phyloP scores from a whole-genome alignment of 1,284 basidiomycete species.

The Rhodotorula glutinis region DNA sequence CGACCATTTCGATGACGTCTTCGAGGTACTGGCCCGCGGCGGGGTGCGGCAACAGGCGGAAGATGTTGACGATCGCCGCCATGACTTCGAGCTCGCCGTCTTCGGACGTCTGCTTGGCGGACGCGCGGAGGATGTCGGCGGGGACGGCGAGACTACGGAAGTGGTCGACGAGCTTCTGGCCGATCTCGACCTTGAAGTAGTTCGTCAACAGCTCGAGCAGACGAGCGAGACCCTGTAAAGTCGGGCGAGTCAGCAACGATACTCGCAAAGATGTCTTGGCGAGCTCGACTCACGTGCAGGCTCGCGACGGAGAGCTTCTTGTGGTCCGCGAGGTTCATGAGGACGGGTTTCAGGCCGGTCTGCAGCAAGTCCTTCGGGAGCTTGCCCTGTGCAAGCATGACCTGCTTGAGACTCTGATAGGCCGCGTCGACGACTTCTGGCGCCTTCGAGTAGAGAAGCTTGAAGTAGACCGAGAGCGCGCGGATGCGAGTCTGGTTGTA shows the following conservation, averaged over 20 bases:
- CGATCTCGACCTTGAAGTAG: conserved; percentile 99
- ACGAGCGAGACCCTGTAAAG: conserved; percentile 76
- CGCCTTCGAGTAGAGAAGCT: conserved; percentile 92
- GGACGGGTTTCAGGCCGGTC: conserved; percentile 87
- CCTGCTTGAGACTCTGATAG: conserved; percentile 86
- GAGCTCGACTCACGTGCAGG: conserved; percentile 53
- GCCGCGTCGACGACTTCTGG: conserved; percentile 93
- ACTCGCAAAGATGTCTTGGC: neutral
- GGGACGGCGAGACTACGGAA: conserved; percentile 81
- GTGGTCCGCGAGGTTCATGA: conserved; percentile 97
- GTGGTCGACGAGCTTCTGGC: conserved; percentile 93
- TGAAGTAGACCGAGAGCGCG: conserved; percentile 82
- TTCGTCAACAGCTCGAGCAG: conserved; percentile 92
- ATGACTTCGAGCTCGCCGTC: conserved; percentile 91
- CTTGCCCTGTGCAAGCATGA: conserved; percentile 83
- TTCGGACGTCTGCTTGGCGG: conserved; percentile 71
- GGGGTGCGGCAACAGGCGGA: conserved; percentile 84
- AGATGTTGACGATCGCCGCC: conserved; percentile 91
- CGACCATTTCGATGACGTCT: conserved; percentile 77
- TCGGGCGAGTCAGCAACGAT: neutral
- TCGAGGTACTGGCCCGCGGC: conserved; percentile 91
- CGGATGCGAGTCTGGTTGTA: conserved; percentile 67
- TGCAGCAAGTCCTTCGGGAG: conserved; percentile 95
- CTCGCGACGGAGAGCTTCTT: conserved; percentile 92
- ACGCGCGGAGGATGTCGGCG: conserved; percentile 72